Base-by-base conservation (phyloP, 345 rosid genomes). In the Acer saccharum region DNA sequence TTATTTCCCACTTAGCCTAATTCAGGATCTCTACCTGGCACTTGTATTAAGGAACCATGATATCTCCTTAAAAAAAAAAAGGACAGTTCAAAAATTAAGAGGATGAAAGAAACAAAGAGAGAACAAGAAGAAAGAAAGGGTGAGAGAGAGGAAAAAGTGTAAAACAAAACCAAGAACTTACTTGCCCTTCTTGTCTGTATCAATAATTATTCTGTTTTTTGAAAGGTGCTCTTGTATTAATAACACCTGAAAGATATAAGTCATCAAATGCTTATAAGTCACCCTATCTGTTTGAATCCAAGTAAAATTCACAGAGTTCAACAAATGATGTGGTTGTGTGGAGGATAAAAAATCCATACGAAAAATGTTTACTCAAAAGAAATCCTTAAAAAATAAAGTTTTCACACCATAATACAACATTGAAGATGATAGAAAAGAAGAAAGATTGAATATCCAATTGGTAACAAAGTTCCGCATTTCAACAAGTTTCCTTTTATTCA, bases 211-310 rank as follows among this genome's bases (percentile, higher is more conserved):
- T 77, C 99, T 88, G 68, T 95, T 95, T 87, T 95, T 93, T 7
- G 98, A 95, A 80, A 95, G 95, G 72, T 95, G 99, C 79, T 95
- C 97, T 83, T 93, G 98, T 77, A 95, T 95, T 83, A 93, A 78
- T 80, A 95, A 77, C 76, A 95, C 99, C 99, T 95, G 87, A 82
- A 87, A 86, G 55, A 80, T 46, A 85, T 32, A 55, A 0, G 17
- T 72, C 29, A 71, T 21, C 39, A 60, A 35, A 55, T 5, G 12
- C 23, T 27, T 20, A 67, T 64, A 58, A 58, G 2, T 14, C 17
- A 50, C 55, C 55, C 16, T 3, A 17, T 50, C 55, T 50, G 55
- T 6, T 11, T 18, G 8, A 23, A 73, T 9, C 13, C 29, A 62
- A 62, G 52, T 61, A 43, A 61, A 58, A 73, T 14, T 60, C 2